Conservation (phyloP, 176 grass and related monocot genomes). For the Oryza australiensis region DNA sequence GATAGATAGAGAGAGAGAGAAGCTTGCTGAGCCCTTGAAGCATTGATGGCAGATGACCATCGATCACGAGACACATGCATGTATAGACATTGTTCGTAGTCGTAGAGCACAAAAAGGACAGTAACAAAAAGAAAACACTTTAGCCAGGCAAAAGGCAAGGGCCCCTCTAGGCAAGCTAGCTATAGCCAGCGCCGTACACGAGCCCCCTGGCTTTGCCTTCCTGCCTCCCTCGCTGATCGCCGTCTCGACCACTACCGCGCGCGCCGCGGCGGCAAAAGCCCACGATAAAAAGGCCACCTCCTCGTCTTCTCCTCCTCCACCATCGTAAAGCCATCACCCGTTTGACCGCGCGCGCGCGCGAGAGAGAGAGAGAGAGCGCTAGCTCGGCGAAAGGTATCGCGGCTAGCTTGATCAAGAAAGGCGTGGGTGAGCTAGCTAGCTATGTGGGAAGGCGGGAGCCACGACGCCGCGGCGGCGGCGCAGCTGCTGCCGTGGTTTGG, state of each 20-base stretch:
- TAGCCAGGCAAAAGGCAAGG: conserved; percentile 21
- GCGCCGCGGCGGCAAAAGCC: conserved; percentile 41
- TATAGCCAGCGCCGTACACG: conserved; percentile 57
- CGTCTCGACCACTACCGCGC: conserved; percentile 49
- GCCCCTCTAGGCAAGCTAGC: not conserved
- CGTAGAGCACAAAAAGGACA: conserved; percentile 30
- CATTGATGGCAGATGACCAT: conserved; percentile 17
- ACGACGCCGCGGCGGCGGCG: conserved; percentile 41
- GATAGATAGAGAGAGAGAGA: too few relatives aligned
- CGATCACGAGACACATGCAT: conserved; percentile 23
- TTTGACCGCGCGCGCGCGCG: too few relatives aligned
- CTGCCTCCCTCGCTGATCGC: not conserved
- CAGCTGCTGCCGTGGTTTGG: conserved; percentile 61
- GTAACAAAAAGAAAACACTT: conserved; percentile 19
- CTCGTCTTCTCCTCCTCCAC: not conserved
- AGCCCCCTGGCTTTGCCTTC: conserved; percentile 24
- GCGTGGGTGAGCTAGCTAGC: not conserved
- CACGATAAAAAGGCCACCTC: conserved; percentile 50
- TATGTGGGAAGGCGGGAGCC: conserved; percentile 73
- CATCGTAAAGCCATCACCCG: conserved; percentile 25
- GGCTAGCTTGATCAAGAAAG: not conserved
- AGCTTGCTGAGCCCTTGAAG: not conserved
- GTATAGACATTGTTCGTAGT: not conserved
- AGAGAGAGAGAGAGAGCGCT: conserved; percentile 3
- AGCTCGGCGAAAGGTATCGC: not conserved